Base-by-base conservation (phyloP, 2,329 filamentous ascomycete genomes). In the Verticillium albo-atrum region DNA sequence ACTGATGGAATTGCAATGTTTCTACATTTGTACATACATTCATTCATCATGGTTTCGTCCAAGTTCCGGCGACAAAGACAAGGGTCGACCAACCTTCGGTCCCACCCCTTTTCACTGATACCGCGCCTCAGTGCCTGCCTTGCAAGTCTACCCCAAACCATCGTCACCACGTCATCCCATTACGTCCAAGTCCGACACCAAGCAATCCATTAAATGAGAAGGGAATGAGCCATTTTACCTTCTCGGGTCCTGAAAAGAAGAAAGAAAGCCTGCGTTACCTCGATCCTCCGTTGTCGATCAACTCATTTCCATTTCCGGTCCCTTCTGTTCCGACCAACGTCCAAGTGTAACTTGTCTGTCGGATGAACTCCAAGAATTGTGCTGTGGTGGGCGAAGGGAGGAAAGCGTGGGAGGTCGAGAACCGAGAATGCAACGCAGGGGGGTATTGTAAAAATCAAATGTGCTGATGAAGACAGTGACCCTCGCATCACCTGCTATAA, bases 401-500 rank as follows among this genome's bases (percentile, higher is more conserved):
- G 66, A 65, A 64, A 61, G 63, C 55, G 52, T 42, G 26, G 53
- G 53, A 58, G 54, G 61, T 50, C 28, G 34, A 61, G 20, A 62
- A 54, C 34, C 60, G 68, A 65, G 64, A 67, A 64, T 68, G 60
- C 64, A 64, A 67, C 69, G 67, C 68, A 72, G 68, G 68, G 65
- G 72, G 72, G 72, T 76, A 75, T 76, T 77, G 73, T 75, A 69
- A 75, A 73, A 70, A 69, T 74, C 73, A 71, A 68, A 75, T 75
- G 72, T 75, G 72, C 70, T 71, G 42, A 47, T 47, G n/a, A 23
- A 47, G 25, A 12, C 42, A 47, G n/a, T 5, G 42, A 47, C 42
- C 20, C 42, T 47, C 20, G 6, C 20, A 23, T n/a, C 42, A 56
- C 2, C 30, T 35, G 50, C 50, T 55, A 25, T 12, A 25, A 37